These are phyloP conservation scores for Fonsecaea multimorphosa DNA, from an alignment of 2,329 filamentous ascomycete genomes.

Conservation along the genomic window DNA sequence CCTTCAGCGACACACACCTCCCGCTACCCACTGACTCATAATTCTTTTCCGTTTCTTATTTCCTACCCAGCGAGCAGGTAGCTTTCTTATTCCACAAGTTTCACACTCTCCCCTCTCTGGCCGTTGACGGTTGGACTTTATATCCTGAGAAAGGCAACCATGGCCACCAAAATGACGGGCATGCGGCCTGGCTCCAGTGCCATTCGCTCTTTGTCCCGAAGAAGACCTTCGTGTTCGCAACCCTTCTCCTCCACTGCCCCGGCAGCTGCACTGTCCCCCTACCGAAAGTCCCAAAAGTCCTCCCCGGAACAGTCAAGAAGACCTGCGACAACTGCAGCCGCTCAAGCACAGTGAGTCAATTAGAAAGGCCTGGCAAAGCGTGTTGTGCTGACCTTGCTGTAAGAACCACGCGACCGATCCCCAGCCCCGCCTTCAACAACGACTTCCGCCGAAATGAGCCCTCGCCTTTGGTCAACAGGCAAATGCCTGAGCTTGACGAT, in stretches of 20 bases:
- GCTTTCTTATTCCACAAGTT: conserved; percentile 5
- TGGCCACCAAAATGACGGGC: conserved; percentile 54
- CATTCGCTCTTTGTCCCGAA: conserved; percentile 54
- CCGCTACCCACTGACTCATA: conserved; percentile 27
- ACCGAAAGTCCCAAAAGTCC: conserved; percentile 49
- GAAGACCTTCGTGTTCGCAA: conserved; percentile 49
- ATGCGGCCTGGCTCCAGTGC: conserved; percentile 57
- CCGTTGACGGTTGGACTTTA: neutral
- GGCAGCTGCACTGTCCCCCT: conserved; percentile 52
- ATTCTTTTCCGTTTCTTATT: conserved; percentile 12
- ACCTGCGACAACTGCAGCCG: conserved; percentile 56
- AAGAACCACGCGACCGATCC: conserved; percentile 64
- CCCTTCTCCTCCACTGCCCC: conserved; percentile 54
- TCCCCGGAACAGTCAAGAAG: conserved; percentile 47
- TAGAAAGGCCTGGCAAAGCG: no score
- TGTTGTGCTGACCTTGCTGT: conserved; percentile 33
- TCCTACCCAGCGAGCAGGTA: no score
- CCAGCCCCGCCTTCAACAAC: conserved; percentile 66
- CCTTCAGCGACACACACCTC: neutral
- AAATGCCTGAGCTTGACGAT: conserved; percentile 73
- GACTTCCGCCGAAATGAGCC: conserved; percentile 65
- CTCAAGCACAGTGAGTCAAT: conserved; percentile 61
- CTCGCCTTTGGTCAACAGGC: conserved; percentile 69
- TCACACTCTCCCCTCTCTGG: conserved; percentile 7
- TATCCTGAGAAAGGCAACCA: conserved; percentile 21